A percentile compares a stretch with the other conserved stretches of the same genome.
Evolutionary conservation across 805 yeast species (phyloP).

Genomic region (Ogataea angusta): DNA sequence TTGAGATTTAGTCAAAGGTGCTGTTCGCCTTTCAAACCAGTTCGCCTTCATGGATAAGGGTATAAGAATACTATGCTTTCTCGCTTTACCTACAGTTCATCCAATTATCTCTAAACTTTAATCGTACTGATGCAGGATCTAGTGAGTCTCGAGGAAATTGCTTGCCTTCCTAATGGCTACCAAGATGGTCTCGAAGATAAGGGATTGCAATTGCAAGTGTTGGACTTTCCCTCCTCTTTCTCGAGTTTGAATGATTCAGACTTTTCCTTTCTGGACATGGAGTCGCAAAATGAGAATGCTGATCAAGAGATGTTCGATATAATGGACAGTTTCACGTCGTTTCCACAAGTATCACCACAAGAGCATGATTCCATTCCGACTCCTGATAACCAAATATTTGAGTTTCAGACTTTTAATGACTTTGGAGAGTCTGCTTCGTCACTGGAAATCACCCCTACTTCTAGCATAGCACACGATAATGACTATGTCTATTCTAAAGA

Average conservation of each 20-base stretch:
- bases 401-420: conserved; percentile 7
- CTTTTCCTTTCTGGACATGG: neutral
- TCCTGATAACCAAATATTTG: conserved; percentile 14
- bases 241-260: conserved; percentile 1
- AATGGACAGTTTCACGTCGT: conserved; percentile 5
- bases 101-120: too few species aligned
- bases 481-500: conserved; percentile 6
- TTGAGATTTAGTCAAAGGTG: neutral
- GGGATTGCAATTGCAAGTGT: neutral
- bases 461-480: conserved; percentile 9
- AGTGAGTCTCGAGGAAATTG: neutral
- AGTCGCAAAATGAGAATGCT: neutral
- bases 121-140: neutral
- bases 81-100: too few species aligned
- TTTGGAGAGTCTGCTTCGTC: conserved; percentile 7
- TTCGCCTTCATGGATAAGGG: neutral
- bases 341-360: conserved; percentile 8
- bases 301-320: conserved; percentile 10
- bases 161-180: neutral
- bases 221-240: conserved; percentile 10
- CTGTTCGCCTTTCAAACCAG: neutral
- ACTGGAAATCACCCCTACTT: conserved; percentile 11
- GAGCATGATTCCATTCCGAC: conserved; percentile 10
- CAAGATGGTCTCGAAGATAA: neutral
- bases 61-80: neutral